Evolutionary conservation across 148 eudicot genomes (phyloP).

Genomic region (Oxyria digyna): DNA sequence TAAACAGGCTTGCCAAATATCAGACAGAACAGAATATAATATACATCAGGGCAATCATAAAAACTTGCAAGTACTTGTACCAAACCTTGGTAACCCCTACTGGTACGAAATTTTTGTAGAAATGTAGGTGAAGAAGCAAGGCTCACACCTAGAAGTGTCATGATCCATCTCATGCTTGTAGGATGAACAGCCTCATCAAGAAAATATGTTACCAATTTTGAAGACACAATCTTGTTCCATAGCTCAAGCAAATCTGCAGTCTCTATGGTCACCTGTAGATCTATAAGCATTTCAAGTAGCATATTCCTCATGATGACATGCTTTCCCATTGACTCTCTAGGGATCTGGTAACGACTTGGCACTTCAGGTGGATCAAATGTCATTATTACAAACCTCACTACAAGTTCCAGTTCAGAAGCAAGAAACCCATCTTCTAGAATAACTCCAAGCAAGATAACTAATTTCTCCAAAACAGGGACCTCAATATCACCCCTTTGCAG

Average conservation of each 20-base stretch:
- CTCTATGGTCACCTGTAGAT: slow-evolving; percentile 79
- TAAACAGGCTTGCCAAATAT: slow-evolving; percentile 93
- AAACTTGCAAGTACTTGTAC: slow-evolving; percentile 79
- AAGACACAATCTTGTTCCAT: slow-evolving; percentile 94
- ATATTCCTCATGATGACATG: slow-evolving; percentile 96
- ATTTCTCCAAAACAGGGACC: slow-evolving; percentile 87
- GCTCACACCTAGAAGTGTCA: slow-evolving; percentile 97
- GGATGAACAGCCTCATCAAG: slow-evolving; percentile 98
- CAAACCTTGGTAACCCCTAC: slow-evolving; percentile 91
- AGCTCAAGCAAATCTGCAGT: slow-evolving; percentile 88
- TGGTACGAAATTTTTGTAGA: slow-evolving; percentile 73
- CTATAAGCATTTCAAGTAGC: slow-evolving; percentile 97
- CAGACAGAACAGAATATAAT: slow-evolving; percentile 90
- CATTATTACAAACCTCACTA: slow-evolving; percentile 94
- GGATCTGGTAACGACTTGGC: slow-evolving; percentile 37
- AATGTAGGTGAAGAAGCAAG: slow-evolving; percentile 90
- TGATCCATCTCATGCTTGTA: slow-evolving; percentile 97
- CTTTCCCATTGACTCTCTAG: slow-evolving; percentile 94
- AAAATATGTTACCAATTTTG: slow-evolving; percentile 75
- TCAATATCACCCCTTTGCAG: slow-evolving; percentile 97
- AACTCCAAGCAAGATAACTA: slow-evolving; percentile 85
- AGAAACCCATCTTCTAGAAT: slow-evolving; percentile 92
- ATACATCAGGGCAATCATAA: slow-evolving; percentile 96
- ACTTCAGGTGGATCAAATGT: slow-evolving; percentile 91
- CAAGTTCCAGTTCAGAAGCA: slow-evolving; percentile 79